Conservation (phyloP, 2,329 filamentous ascomycete genomes). For the Plenodomus tracheiphilus region DNA sequence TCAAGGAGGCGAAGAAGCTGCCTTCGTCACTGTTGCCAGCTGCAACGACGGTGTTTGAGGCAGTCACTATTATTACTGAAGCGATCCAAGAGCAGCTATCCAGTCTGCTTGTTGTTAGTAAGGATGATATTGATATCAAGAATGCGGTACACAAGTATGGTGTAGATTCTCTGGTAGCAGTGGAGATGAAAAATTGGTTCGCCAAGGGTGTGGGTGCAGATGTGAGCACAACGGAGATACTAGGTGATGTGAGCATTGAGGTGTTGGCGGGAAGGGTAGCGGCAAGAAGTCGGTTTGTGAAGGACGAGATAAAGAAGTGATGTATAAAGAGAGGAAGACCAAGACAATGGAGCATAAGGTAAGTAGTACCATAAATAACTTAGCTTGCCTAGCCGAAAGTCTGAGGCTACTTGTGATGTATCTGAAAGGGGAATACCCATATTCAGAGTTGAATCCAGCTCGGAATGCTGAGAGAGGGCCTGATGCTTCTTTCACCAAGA, state of each 20-base stretch:
- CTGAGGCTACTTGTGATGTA: not conserved
- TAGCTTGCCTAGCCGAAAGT: not conserved
- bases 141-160: slow-evolving; percentile 29
- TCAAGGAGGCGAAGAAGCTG: slow-evolving; percentile 9
- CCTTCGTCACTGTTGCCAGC: slow-evolving; percentile 5
- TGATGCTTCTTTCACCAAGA: not conserved
- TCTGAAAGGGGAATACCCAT: not conserved
- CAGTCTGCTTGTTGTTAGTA: slow-evolving; percentile 9
- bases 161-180: slow-evolving; percentile 30
- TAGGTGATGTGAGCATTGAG: slow-evolving; percentile 14
- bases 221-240: slow-evolving; percentile 12
- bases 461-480: not conserved
- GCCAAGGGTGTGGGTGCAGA: slow-evolving; percentile 13
- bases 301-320: slow-evolving; percentile 4
- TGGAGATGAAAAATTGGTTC: slow-evolving; percentile 30
- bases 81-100: slow-evolving; percentile 17
- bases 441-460: not conserved
- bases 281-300: slow-evolving; percentile 13
- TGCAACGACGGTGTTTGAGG: slow-evolving; percentile 9
- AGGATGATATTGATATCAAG: slow-evolving; percentile 25
- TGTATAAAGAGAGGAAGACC: not conserved
- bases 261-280: slow-evolving; percentile 13
- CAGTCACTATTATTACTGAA: slow-evolving; percentile 13
- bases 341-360: not conserved
- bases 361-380: not conserved